Evolutionary conservation across 371 early-diverging fungal species (phyloP).

Genomic region (Dichotomocladium elegans): DNA sequence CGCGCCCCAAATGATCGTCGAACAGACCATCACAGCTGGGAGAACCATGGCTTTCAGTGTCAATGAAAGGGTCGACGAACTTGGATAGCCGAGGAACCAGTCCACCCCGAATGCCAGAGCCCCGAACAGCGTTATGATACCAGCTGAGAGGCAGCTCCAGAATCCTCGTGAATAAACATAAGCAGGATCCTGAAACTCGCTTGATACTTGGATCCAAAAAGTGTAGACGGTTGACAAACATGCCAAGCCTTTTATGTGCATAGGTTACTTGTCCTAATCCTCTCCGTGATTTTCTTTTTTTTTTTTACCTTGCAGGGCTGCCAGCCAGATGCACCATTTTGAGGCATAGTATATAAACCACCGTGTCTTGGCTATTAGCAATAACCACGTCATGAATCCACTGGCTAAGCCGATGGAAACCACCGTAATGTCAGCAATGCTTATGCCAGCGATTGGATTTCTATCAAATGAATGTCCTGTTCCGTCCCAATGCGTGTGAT

Average conservation of each 20-base stretch:
- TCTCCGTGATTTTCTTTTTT: not conserved
- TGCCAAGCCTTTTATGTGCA: not conserved
- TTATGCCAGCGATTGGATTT: not conserved
- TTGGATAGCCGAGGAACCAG: slow-evolving; percentile 11
- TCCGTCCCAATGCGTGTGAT: slow-evolving; percentile 15
- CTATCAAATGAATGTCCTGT: slow-evolving; percentile 12
- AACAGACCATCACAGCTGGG: slow-evolving; percentile 14
- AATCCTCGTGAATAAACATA: slow-evolving; percentile 17
- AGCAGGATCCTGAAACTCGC: not conserved
- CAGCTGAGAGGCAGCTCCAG: slow-evolving; percentile 14
- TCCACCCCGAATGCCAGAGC: slow-evolving; percentile 9
- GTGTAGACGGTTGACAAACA: slow-evolving; percentile 1
- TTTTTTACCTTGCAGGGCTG: slow-evolving; percentile 10
- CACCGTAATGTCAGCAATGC: not conserved
- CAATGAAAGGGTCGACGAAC: slow-evolving; percentile 7
- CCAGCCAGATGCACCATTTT: slow-evolving; percentile 10
- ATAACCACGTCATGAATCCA: slow-evolving; percentile 5
- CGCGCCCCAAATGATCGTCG: slow-evolving; percentile 7
- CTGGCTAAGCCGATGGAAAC: not conserved
- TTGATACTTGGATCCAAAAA: not conserved
- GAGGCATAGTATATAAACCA: slow-evolving; percentile 7
- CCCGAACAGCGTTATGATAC: slow-evolving; percentile 1
- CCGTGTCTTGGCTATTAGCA: slow-evolving; percentile 13
- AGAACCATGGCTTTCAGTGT: slow-evolving; percentile 10
- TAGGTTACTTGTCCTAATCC: no score